A percentile compares a stretch with the other conserved stretches of the same genome.
These are phyloP conservation scores for Polygonum maritimum DNA, from an alignment of 148 eudicot species.

Conservation along the genomic window DNA sequence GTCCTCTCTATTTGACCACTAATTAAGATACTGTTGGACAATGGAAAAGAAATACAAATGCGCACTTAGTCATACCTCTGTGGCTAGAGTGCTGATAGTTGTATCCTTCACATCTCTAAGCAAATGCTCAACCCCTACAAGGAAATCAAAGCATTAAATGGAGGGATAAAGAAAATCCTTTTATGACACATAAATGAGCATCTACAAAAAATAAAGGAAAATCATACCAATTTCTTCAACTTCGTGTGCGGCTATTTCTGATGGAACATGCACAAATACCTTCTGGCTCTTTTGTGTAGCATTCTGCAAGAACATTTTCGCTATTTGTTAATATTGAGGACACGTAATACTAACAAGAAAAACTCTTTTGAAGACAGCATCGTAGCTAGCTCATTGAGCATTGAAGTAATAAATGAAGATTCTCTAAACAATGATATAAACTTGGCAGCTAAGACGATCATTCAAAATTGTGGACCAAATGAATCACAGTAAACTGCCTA, in stretches of 20 bases:
- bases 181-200: neutral
- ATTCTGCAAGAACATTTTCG: conserved; percentile 46
- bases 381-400: neutral
- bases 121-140: conserved; percentile 92
- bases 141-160: neutral
- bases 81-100: conserved; percentile 90
- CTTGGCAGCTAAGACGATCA: neutral
- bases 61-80: conserved; percentile 42
- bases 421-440: neutral
- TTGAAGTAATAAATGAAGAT: neutral
- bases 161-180: neutral
- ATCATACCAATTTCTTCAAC: conserved; percentile 93
- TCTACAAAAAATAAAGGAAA: neutral
- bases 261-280: conserved; percentile 87
- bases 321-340: neutral
- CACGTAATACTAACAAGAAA: neutral
- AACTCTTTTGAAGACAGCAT: neutral
- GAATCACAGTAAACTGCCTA: neutral
- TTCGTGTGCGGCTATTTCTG: conserved; percentile 97
- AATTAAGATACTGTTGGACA: neutral
- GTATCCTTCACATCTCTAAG: conserved; percentile 98
- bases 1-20: neutral
- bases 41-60: neutral
- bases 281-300: conserved; percentile 97
- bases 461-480: neutral